A percentile compares a stretch with the other conserved stretches of the same genome.
phyloP scores from a whole-genome alignment of 2,329 filamentous ascomycete genomes.

The Fusarium clavum region DNA sequence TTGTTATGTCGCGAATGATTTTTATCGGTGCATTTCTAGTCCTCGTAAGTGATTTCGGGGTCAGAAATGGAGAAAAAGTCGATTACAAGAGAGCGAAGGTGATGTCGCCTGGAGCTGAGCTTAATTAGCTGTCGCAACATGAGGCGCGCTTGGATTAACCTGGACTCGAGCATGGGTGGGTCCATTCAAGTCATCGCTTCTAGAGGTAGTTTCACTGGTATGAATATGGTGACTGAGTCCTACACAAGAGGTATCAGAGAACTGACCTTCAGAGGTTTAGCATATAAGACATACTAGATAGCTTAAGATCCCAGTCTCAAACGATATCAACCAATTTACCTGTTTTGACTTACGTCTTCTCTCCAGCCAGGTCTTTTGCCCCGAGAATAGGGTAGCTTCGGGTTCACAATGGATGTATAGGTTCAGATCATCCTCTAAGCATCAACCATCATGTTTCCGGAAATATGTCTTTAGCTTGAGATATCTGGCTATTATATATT shows the following conservation, averaged over 20 bases:
- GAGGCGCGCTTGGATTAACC: slow-evolving; percentile 8
- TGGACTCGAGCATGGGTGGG: slow-evolving; percentile 8
- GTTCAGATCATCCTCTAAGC: background rate
- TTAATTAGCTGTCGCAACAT: slow-evolving; percentile 12
- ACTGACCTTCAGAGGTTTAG: background rate
- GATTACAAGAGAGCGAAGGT: background rate
- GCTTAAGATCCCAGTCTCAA: background rate
- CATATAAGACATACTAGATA: background rate
- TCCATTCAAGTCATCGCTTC: background rate
- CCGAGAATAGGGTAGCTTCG: background rate
- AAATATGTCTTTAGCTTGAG: background rate
- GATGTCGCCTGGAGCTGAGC: slow-evolving; percentile 13
- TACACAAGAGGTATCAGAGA: background rate
- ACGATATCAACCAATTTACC: background rate
- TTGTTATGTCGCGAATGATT: background rate
- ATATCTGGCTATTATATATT: background rate
- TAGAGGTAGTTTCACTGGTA: background rate
- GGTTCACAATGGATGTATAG: background rate
- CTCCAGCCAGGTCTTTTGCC: background rate
- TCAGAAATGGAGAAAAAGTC: background rate
- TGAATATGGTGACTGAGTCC: background rate
- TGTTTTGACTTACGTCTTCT: background rate
- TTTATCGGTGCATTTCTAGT: slow-evolving; percentile 28
- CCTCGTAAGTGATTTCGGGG: background rate
- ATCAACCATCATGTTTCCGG: background rate